phyloP scores from a whole-genome alignment of 202 grass and related monocot species.

The Musa balbisiana region DNA sequence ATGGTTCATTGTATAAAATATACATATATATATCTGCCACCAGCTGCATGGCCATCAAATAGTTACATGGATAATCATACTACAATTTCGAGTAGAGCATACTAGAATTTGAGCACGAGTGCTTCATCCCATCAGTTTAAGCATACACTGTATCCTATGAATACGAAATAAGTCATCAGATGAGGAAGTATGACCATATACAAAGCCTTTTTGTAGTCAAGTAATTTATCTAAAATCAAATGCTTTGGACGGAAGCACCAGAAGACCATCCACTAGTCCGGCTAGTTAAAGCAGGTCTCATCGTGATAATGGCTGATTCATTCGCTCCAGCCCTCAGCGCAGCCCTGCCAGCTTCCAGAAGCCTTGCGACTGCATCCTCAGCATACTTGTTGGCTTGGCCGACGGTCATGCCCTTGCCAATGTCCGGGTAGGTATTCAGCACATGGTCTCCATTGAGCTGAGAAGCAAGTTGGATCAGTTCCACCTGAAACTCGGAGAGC shows the following conservation, averaged over 20 bases:
- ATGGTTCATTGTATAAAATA: neutral
- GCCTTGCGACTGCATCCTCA: slow-evolving; percentile 18
- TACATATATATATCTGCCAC: neutral
- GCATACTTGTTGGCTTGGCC: slow-evolving; percentile 15
- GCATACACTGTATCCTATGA: neutral
- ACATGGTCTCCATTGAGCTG: slow-evolving; percentile 16
- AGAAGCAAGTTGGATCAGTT: slow-evolving; percentile 23
- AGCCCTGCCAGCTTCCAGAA: slow-evolving; percentile 16
- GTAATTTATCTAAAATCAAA: neutral
- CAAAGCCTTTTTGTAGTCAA: neutral
- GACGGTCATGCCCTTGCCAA: slow-evolving; percentile 19
- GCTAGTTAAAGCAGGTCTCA: slow-evolving; percentile 91
- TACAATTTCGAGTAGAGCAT: neutral
- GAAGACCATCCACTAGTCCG: slow-evolving; percentile 35
- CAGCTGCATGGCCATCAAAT: neutral
- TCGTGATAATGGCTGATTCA: slow-evolving; percentile 52
- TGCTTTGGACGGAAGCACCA: neutral
- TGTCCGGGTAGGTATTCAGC: slow-evolving; percentile 2
- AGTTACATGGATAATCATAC: neutral
- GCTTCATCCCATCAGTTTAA: neutral
- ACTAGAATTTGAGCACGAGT: neutral
- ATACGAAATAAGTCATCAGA: neutral
- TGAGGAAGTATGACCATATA: neutral
- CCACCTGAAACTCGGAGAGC: slow-evolving; percentile 9
- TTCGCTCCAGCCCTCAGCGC: slow-evolving; percentile 8